A percentile compares a stretch with the other conserved stretches of the same genome.
Evolutionary conservation across 768 basidiomycete species (phyloP).

Genomic region (Kwoniella bestiolae): DNA sequence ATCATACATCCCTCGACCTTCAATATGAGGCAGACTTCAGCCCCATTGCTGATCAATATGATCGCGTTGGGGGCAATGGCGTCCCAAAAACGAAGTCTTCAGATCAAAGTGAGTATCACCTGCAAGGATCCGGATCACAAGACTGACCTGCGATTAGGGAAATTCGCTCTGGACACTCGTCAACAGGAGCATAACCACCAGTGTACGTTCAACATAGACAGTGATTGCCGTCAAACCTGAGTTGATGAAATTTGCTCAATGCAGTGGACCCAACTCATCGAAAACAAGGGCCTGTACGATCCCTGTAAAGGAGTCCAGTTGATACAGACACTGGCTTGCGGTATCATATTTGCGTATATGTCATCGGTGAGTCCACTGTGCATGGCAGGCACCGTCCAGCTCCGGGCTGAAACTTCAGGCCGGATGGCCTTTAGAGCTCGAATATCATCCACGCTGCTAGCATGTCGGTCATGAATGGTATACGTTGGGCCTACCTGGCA

Average conservation of each 20-base stretch:
- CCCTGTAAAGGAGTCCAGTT: slow-evolving; percentile 4
- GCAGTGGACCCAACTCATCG: slow-evolving; percentile 4
- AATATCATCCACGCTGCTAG: background rate
- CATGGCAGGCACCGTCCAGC: background rate
- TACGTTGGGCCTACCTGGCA: background rate
- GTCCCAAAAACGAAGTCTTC: background rate
- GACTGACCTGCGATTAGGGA: background rate
- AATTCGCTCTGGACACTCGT: background rate
- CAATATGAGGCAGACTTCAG: slow-evolving; percentile 1
- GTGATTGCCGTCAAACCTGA: too few relatives aligned
- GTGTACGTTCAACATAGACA: too few relatives aligned
- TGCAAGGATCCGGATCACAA: too few relatives aligned
- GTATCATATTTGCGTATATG: background rate
- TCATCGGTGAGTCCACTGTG: background rate
- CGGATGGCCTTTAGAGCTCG: background rate
- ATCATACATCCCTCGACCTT: slow-evolving; percentile 7
- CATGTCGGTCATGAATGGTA: background rate
- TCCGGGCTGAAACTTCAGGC: too few relatives aligned
- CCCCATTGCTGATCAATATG: slow-evolving; percentile 1
- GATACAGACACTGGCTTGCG: slow-evolving; percentile 1
- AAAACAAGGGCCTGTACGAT: background rate
- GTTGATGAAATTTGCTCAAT: background rate
- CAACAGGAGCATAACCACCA: background rate
- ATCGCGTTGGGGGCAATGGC: background rate
- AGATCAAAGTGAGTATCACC: background rate